Conservation (phyloP, 1,139 yeast species). For the Yamadazyma triangularis region DNA sequence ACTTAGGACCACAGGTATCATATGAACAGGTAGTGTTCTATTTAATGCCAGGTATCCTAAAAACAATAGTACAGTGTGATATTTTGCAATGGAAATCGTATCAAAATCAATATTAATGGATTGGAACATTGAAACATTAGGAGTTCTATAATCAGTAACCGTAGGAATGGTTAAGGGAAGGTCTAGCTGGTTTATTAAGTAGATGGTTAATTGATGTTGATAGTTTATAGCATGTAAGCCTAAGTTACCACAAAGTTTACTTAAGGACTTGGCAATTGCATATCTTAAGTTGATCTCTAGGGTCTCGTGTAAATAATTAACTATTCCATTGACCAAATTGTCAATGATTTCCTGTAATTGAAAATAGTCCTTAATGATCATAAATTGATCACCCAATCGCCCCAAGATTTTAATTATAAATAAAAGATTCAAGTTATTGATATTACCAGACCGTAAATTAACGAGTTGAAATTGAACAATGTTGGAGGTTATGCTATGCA, state of each 20-base stretch:
- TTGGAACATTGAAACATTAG: constrained; percentile 4
- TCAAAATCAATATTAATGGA: constrained; percentile 16
- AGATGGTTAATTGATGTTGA: constrained; percentile 26
- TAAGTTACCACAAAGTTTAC: constrained; percentile 19
- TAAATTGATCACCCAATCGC: constrained; percentile 21
- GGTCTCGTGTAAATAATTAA: constrained; percentile 13
- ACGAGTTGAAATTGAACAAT: constrained; percentile 14
- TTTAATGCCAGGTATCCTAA: constrained; percentile 32
- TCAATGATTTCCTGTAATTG: constrained; percentile 23
- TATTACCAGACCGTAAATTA: constrained; percentile 6
- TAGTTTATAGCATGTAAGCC: constrained; percentile 20
- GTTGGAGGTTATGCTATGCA: constrained; percentile 14
- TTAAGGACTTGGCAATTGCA: constrained; percentile 33
- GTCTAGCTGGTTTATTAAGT: constrained; percentile 23
- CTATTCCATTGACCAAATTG: constrained; percentile 23
- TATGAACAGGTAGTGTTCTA: constrained; percentile 21
- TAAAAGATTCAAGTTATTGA: constrained; percentile 21
- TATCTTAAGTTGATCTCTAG: constrained; percentile 33
- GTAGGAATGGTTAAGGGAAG: constrained; percentile 8
- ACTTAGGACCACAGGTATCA: constrained; percentile 22
- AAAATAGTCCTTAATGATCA: constrained; percentile 13
- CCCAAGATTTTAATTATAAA: constrained; percentile 33
- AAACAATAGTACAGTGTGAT: constrained; percentile 32
- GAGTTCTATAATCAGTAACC: constrained; percentile 13
- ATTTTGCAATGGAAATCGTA: constrained; percentile 22